These are phyloP conservation scores for Lenwebbia sp. DNA, from an alignment of 345 rosid species.

Conservation along the genomic window DNA sequence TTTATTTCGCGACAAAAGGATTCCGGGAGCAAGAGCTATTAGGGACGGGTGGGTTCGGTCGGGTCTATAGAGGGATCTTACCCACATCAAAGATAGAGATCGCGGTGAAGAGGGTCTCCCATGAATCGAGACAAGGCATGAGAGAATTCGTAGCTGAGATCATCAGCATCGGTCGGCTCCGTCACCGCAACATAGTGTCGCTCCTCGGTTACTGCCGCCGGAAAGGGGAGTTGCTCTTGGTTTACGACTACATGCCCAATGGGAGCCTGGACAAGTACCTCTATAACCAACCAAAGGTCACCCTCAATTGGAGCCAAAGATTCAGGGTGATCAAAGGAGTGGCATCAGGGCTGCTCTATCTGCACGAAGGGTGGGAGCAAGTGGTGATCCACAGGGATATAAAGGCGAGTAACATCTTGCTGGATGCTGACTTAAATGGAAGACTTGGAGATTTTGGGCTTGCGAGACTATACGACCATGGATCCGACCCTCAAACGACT, in stretches of 20 bases:
- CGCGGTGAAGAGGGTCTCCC: conserved; percentile 66
- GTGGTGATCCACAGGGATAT: conserved; percentile 39
- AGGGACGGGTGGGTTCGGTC: conserved; percentile 65
- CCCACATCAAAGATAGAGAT: conserved; percentile 29
- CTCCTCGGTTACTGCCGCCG: conserved; percentile 59
- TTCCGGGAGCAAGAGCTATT: conserved; percentile 48
- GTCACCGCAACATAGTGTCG: conserved; percentile 46
- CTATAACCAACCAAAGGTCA: conserved; percentile 11
- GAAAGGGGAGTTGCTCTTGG: conserved; percentile 42
- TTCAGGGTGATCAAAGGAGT: too few relatives aligned
- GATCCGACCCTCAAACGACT: conserved; percentile 24
- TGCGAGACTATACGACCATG: conserved; percentile 29
- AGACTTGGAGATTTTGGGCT: conserved; percentile 47
- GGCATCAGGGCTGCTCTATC: too few relatives aligned
- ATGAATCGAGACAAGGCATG: conserved; percentile 59
- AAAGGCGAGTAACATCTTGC: conserved; percentile 36
- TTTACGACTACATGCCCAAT: conserved; percentile 50
- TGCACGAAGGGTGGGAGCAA: conserved; percentile 37
- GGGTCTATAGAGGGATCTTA: conserved; percentile 53
- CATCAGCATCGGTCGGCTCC: conserved; percentile 29
- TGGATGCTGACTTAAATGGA: conserved; percentile 25
- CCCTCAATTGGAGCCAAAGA: too few relatives aligned
- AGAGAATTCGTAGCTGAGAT: conserved; percentile 44
- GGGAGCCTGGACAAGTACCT: conserved; percentile 50
- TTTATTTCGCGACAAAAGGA: conserved; percentile 55